Percentiles rank a stretch among this genome's conserved stretches.
Conservation (phyloP, 2,329 filamentous ascomycete species). For the Diaporthe batatas region DNA sequence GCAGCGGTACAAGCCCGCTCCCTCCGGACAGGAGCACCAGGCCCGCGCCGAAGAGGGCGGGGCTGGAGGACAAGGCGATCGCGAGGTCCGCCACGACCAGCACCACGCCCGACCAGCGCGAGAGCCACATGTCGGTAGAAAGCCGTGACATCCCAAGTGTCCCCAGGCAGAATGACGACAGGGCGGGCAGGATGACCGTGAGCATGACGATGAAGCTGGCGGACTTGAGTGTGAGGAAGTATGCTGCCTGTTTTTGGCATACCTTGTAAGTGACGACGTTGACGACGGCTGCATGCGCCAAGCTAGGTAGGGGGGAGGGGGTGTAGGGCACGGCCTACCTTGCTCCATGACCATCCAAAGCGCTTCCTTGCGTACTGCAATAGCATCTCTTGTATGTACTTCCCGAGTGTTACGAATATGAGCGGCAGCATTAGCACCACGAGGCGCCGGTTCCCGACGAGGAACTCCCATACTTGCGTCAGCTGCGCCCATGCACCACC, state of each 20-base stretch:
- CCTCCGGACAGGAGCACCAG: constrained; percentile 63
- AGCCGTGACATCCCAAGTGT: constrained; percentile 50
- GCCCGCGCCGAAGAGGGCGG: constrained; percentile 51
- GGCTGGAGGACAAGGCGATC: constrained; percentile 53
- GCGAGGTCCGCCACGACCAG: constrained; percentile 53
- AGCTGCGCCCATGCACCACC: constrained; percentile 31
- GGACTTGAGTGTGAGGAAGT: constrained; percentile 56
- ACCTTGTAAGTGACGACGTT: neutral
- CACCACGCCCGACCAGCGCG: constrained; percentile 52
- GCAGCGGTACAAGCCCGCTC: constrained; percentile 56
- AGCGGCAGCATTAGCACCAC: constrained; percentile 56
- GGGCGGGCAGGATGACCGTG: constrained; percentile 54
- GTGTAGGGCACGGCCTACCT: constrained; percentile 47
- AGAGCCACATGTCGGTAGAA: constrained; percentile 57
- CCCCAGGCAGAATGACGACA: constrained; percentile 51
- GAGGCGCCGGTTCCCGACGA: constrained; percentile 55
- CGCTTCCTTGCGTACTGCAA: constrained; percentile 67
- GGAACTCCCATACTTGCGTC: constrained; percentile 48
- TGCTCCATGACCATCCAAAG: constrained; percentile 63
- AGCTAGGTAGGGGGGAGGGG: too few species aligned
- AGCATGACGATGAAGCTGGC: constrained; percentile 55
- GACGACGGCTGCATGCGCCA: neutral
- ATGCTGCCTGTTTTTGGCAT: constrained; percentile 52
- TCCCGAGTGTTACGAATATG: constrained; percentile 50
- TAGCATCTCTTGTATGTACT: constrained; percentile 55